Evolutionary conservation across 345 rosid species (phyloP).

Genomic region (Aquilaria sinensis): DNA sequence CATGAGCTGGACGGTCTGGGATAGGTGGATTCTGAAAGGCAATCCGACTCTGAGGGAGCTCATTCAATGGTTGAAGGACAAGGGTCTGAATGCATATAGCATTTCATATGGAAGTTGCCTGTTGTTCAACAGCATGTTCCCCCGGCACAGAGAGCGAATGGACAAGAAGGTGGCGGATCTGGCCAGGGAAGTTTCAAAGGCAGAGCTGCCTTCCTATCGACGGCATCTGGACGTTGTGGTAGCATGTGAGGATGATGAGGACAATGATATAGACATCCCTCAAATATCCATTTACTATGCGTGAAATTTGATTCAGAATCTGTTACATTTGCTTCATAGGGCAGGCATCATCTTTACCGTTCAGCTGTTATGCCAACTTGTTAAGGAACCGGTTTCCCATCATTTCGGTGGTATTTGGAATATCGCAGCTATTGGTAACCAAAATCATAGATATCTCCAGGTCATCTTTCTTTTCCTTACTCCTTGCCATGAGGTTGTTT

Average conservation of each 20-base stretch:
- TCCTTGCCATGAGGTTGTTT: no score
- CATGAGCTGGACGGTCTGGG: constrained; percentile 96
- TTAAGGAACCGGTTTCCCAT: no score
- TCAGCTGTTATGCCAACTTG: no score
- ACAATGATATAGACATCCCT: constrained; percentile 83
- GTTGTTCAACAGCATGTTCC: constrained; percentile 75
- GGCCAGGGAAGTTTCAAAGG: constrained; percentile 74
- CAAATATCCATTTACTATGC: constrained; percentile 58
- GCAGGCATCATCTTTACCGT: no score
- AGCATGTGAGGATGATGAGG: constrained; percentile 88
- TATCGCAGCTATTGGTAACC: no score
- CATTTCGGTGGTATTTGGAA: no score
- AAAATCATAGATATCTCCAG: no score
- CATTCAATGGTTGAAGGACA: constrained; percentile 67
- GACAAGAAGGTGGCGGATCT: constrained; percentile 80
- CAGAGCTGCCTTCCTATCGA: constrained; percentile 61
- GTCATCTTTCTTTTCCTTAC: no score
- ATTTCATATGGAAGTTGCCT: constrained; percentile 85
- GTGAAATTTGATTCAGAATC: no score
- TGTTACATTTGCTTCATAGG: no score
- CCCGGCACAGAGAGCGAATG: constrained; percentile 77
- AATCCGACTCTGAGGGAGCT: constrained; percentile 79
- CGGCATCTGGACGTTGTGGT: constrained; percentile 71
- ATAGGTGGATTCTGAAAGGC: constrained; percentile 67
- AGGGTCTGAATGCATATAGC: constrained; percentile 81